Evolutionary conservation across 2,329 filamentous ascomycete genomes (phyloP).

Genomic region (Trichoderma oligosporum): DNA sequence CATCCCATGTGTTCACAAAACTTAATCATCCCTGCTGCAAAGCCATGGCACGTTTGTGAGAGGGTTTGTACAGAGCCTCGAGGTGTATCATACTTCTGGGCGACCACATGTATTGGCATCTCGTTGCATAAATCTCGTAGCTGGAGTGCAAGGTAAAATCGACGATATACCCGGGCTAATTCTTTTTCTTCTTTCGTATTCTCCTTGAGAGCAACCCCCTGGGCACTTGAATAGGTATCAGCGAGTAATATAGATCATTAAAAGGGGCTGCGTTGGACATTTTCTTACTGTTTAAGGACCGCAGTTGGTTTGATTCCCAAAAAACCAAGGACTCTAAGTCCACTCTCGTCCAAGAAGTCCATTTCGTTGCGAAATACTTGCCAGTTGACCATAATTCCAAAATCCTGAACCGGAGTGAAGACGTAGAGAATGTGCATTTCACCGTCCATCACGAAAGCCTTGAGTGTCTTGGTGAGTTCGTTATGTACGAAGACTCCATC

Average conservation of each 20-base stretch:
- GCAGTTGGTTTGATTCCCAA: conserved; percentile 65
- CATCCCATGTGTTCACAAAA: conserved; percentile 76
- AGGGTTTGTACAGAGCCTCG: conserved; percentile 69
- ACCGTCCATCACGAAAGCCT: conserved; percentile 74
- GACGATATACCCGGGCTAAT: conserved; percentile 60
- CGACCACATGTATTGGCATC: conserved; percentile 64
- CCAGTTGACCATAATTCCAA: conserved; percentile 62
- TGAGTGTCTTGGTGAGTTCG: conserved; percentile 63
- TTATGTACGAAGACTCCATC: conserved; percentile 70
- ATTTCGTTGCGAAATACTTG: conserved; percentile 67
- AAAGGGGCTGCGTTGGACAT: neutral
- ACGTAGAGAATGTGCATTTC: conserved; percentile 77
- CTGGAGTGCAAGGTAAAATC: conserved; percentile 72
- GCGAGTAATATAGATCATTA: neutral
- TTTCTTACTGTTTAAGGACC: conserved; percentile 60
- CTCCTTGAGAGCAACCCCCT: conserved; percentile 62
- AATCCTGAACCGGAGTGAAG: conserved; percentile 67
- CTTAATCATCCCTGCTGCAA: conserved; percentile 74
- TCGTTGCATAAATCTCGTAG: conserved; percentile 78
- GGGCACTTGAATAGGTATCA: conserved; percentile 48
- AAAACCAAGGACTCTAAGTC: conserved; percentile 62
- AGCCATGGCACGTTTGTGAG: conserved; percentile 71
- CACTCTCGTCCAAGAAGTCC: conserved; percentile 66
- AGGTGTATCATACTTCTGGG: conserved; percentile 65
- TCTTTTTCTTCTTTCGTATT: conserved; percentile 58